Percentiles rank a stretch among this genome's conserved stretches.
Evolutionary conservation across 1,284 basidiomycete genomes (phyloP).

Genomic region (Cryptococcus hybrid): DNA sequence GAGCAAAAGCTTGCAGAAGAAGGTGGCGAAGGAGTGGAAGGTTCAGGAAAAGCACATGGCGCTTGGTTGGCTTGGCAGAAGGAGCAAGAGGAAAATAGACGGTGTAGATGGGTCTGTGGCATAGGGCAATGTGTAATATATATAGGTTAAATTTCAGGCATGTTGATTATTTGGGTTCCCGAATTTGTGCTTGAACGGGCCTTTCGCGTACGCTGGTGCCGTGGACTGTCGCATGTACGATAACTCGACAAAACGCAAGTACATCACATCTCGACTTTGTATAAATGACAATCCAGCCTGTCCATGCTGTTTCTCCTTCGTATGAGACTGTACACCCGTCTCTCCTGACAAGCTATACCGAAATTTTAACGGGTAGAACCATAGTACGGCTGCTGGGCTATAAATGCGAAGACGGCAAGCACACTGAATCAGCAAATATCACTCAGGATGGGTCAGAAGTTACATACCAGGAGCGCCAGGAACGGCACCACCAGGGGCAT

Average conservation of each 20-base stretch:
- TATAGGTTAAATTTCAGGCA: not conserved
- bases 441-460: not conserved
- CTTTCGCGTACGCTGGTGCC: too few species aligned
- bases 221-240: too few species aligned
- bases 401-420: not conserved
- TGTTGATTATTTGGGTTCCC: not conserved
- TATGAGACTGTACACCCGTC: too few species aligned
- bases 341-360: too few species aligned
- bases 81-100: slow-evolving; percentile 7
- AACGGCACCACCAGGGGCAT: slow-evolving; percentile 6
- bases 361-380: slow-evolving; percentile 17
- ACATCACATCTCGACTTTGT: too few species aligned
- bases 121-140: too few species aligned
- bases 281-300: too few species aligned
- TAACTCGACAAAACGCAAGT: too few species aligned
- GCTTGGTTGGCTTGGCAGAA: slow-evolving; percentile 55
- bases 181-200: too few species aligned
- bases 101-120: too few species aligned
- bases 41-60: slow-evolving; percentile 72
- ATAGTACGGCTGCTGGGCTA: slow-evolving; percentile 29
- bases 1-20: slow-evolving; percentile 79
- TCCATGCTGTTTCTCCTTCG: too few species aligned
- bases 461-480: slow-evolving; percentile 4
- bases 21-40: slow-evolving; percentile 72
- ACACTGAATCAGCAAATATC: not conserved